Conservation (phyloP, 2,329 filamentous ascomycete genomes). For the Teratosphaeria nubilosa region DNA sequence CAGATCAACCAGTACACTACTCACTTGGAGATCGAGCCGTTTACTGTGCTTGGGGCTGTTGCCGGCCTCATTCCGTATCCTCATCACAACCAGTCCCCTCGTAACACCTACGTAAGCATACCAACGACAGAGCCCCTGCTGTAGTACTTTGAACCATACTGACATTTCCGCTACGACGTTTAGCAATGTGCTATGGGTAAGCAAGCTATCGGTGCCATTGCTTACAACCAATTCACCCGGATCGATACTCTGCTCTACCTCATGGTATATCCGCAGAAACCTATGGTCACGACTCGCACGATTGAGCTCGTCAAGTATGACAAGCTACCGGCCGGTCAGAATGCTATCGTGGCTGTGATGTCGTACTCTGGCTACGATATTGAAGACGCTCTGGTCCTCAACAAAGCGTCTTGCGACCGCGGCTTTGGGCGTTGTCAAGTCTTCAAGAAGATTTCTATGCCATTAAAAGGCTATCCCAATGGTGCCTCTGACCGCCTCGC, state of each 20-base stretch:
- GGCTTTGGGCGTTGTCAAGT: conserved; percentile 96
- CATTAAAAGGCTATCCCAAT: conserved; percentile 82
- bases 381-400: conserved; percentile 91
- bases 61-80: conserved; percentile 95
- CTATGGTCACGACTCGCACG: conserved; percentile 93
- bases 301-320: conserved; percentile 97
- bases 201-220: conserved; percentile 96
- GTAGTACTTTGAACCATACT: conserved; percentile 41
- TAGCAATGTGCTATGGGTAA: conserved; percentile 94
- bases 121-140: conserved; percentile 30
- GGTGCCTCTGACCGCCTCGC: conserved; percentile 54
- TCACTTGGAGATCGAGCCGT: conserved; percentile 95
- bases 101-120: conserved; percentile 66
- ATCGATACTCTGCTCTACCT: conserved; percentile 95
- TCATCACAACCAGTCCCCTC: conserved; percentile 95
- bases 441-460: conserved; percentile 86
- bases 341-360: conserved; percentile 97
- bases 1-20: conserved; percentile 77
- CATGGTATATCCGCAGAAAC: conserved; percentile 93
- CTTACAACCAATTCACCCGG: conserved; percentile 93
- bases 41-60: conserved; percentile 90
- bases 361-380: conserved; percentile 99
- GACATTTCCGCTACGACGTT: not conserved
- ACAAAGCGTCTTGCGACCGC: conserved; percentile 89
- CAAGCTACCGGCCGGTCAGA: conserved; percentile 91